A percentile compares a stretch with the other conserved stretches of the same genome.
These are phyloP conservation scores for Sugiyamaella mastotermitis DNA, from an alignment of 805 yeast species.

Conservation along the genomic window DNA sequence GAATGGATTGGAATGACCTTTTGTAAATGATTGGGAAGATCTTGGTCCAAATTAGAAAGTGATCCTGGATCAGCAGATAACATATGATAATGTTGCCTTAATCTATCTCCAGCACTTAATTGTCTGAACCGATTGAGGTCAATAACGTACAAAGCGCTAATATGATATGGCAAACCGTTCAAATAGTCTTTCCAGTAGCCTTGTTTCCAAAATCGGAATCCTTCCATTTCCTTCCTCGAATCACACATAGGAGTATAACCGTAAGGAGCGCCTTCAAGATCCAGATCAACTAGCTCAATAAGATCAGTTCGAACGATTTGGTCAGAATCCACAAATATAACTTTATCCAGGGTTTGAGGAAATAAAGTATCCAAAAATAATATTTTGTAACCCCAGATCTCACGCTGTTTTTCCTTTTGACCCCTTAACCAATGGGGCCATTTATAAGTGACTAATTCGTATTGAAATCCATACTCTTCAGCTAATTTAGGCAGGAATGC, in stretches of 20 bases:
- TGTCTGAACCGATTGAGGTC: slow-evolving; percentile 65
- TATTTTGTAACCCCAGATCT: slow-evolving; percentile 84
- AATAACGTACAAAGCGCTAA: slow-evolving; percentile 78
- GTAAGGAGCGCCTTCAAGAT: slow-evolving; percentile 76
- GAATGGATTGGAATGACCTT: slow-evolving; percentile 58
- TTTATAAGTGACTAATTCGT: slow-evolving; percentile 73
- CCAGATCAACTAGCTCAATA: slow-evolving; percentile 58
- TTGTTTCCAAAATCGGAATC: slow-evolving; percentile 83
- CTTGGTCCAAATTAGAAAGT: slow-evolving; percentile 82
- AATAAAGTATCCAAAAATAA: slow-evolving; percentile 81
- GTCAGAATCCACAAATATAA: slow-evolving; percentile 83
- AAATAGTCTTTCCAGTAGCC: slow-evolving; percentile 81
- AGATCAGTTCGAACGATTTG: slow-evolving; percentile 75
- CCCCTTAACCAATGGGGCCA: slow-evolving; percentile 90
- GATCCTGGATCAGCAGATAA: slow-evolving; percentile 76
- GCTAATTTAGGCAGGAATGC: slow-evolving; percentile 56
- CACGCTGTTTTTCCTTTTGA: slow-evolving; percentile 73
- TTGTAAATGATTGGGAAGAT: slow-evolving; percentile 86
- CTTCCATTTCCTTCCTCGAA: slow-evolving; percentile 72
- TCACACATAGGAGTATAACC: slow-evolving; percentile 88
- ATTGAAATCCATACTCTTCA: slow-evolving; percentile 52
- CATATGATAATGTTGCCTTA: slow-evolving; percentile 80
- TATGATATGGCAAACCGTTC: slow-evolving; percentile 57
- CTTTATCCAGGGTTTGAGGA: slow-evolving; percentile 67
- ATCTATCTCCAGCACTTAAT: slow-evolving; percentile 65